Evolutionary conservation across 106 monocot species (phyloP), one percentile per base, ranked within the genome.

Genomic region (Platanthera zijinensis): DNA sequence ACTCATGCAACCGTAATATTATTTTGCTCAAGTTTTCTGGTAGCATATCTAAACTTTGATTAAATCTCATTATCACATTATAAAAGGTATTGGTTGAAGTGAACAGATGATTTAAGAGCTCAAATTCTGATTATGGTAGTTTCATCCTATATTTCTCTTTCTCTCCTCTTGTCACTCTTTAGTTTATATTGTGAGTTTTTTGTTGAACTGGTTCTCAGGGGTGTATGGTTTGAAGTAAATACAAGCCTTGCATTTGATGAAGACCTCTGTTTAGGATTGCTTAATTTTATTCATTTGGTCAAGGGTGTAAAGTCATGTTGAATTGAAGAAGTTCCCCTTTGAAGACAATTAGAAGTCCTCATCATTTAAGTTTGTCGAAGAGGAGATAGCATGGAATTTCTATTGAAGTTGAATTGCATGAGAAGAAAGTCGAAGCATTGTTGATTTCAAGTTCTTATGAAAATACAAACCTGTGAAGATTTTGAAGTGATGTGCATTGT

Each of bases 201-300:
- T 85, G 52, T 91, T 89, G 80, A 82, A 80, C 81, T 91, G 84
- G 75, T 89, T 91, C 85, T 82, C 88, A 84, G 79, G 88, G 81
- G 66, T 87, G 82, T 84, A 84, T 81, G 79, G 70, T 82, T 90
- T 90, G 83, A 90, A 88, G 93, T 86, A 83, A 93, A 78, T 85
- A 84, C 84, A 86, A 84, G 93, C 80, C 78, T 71, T 87, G 80
- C 84, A 86, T 82, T 85, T 90, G 86, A 67, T 88, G 88, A 88
- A 88, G 88, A 80, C 56, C 78, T 71, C 81, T 75, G 69, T 82
- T 82, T 84, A 73, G 51, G 64, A 75, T 79, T 86, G 75, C 77
- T 80, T 88, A 87, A 82, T 75, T 66, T 57, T 79, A 78, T 86
- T 84, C 75, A 76, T 82, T 86, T 81, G 81, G 68, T 87, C 82